A percentile compares a stretch with the other conserved stretches of the same genome.
Evolutionary conservation across 2,329 filamentous ascomycete genomes (phyloP).

Genomic region (Trichoderma hamatum): DNA sequence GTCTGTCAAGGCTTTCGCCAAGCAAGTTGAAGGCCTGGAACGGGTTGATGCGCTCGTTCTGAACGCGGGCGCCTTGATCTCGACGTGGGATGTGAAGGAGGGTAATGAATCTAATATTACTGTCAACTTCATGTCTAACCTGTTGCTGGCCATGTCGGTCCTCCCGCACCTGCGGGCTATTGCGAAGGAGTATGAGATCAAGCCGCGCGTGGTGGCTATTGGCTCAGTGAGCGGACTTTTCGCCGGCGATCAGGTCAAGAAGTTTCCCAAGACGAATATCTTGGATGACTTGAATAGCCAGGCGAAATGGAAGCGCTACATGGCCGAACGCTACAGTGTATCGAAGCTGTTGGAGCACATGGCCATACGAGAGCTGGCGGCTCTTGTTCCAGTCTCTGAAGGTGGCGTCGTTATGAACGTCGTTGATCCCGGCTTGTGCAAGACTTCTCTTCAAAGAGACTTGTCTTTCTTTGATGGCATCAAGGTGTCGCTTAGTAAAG

Average conservation of each 20-base stretch:
- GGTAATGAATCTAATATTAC: constrained; percentile 49
- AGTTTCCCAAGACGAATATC: background rate
- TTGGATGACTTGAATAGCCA: constrained; percentile 11
- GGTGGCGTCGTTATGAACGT: constrained; percentile 40
- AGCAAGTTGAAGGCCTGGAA: constrained; percentile 36
- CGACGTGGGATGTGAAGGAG: constrained; percentile 36
- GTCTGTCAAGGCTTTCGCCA: constrained; percentile 43
- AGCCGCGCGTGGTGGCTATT: constrained; percentile 45
- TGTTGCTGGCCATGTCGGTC: constrained; percentile 48
- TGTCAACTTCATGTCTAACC: constrained; percentile 52
- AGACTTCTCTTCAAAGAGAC: constrained; percentile 29
- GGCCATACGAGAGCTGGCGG: constrained; percentile 35
- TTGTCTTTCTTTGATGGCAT: background rate
- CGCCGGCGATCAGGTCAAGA: background rate
- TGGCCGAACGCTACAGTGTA: constrained; percentile 31
- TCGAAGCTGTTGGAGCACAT: constrained; percentile 37
- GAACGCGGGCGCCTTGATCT: constrained; percentile 42
- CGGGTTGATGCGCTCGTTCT: constrained; percentile 48
- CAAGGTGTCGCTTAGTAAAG: background rate
- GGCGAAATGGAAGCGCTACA: constrained; percentile 14
- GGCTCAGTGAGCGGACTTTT: background rate
- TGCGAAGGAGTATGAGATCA: constrained; percentile 38
- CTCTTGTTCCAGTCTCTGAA: constrained; percentile 32
- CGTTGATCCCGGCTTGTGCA: constrained; percentile 38
- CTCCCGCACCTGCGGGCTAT: constrained; percentile 47